Base-by-base conservation (phyloP, 2,329 filamentous ascomycete species). In the Eutypa lata region DNA sequence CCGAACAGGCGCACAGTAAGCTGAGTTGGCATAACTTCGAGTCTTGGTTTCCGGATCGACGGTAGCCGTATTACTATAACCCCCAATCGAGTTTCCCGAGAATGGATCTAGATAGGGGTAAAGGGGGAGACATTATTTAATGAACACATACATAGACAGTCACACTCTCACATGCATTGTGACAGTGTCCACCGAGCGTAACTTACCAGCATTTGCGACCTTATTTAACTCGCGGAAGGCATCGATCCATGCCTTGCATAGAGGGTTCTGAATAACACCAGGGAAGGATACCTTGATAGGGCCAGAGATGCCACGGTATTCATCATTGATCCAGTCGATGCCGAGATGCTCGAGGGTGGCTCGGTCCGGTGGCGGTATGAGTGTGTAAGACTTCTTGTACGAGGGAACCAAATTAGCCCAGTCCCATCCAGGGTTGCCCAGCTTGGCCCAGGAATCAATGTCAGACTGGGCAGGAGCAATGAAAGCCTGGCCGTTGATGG, bases 161-260 rank as follows among this genome's bases (percentile, higher is more conserved):
- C 8, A 48, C 35, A 21, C 16, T 14, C 45, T 14, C 37, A 10
- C 16, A 7, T 37, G 3, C 35, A 3, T 22, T 43, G 21, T 16
- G 11, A 31, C 22, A 14, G 2, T 22, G n/a, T 16, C n/a, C 21
- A 19, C 31, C 21, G 13, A 40, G 45, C 6, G 13, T 35, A 35
- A 51, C 57, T 37, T 55, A 60, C 56, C 58, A 13, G 53, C 56
- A 54, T 48, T 63, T n/a, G 58, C 61, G 14, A 38, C 35, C 22
- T 57, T 61, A 14, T 57, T 50, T 50, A 60, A 37, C 10, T 49
- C 49, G 4, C 54, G 52, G 33, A 64, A 63, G 16, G 56, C 52
- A 35, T 60, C 59, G 24, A 63, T 56, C 61, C 59, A 64, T 18
- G 60, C 60, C 49, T 61, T 63, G 22, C 51, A 51, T 21, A 62